Base-by-base conservation (phyloP, 139 green algal genomes). In the Eudorina sp. region DNA sequence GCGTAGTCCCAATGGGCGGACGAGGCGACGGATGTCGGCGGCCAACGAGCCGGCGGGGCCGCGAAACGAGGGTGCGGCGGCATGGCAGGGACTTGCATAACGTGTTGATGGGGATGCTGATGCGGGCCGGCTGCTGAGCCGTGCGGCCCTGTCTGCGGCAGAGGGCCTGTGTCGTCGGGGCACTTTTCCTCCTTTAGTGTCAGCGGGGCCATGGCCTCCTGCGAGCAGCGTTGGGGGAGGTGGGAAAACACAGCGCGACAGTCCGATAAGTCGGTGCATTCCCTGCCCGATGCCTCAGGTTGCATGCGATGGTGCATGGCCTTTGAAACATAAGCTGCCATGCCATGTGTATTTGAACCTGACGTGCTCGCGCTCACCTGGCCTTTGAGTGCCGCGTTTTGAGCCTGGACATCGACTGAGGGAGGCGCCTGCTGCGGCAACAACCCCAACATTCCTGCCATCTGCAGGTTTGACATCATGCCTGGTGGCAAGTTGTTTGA, bases 401-500 rank as follows among this genome's bases (percentile, higher is more conserved):
- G 77, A 34, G 34, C 53, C 53, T 55, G 53, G 3, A 36, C 0
- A 6, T 84, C 29, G 45, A 11, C 9, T 8, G n/a, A 38, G 4
- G 40, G 7, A 0, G 8, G 40, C 16, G 6, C 19, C 55, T 85
- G 78, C 55, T 85, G 78, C 14, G 41, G 80, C 41, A 86, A 25
- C 21, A 86, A 11, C 0, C 80, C 80, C 0, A 86, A 43, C 2
- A 66, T 21, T 14, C 60, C 80, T 4, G 58, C 80, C 0, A 86
- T 41, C 29, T 64, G 80, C 3, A 77, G n/a, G 29, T 86, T 86
- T 64, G 80, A 86, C n/a, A 86, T 29, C 18, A 86, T 45, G 13
- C 29, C 58, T 55, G 46, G 43, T 4, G 80, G 41, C 2, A 86
- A 3, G 16, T 21, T 76, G 14, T 8, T 48, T 25, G 80, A 60